Percentiles rank a stretch among this genome's conserved stretches.
Conservation (phyloP, 169 alveolate genomes). For the Plasmodium gonderi region DNA sequence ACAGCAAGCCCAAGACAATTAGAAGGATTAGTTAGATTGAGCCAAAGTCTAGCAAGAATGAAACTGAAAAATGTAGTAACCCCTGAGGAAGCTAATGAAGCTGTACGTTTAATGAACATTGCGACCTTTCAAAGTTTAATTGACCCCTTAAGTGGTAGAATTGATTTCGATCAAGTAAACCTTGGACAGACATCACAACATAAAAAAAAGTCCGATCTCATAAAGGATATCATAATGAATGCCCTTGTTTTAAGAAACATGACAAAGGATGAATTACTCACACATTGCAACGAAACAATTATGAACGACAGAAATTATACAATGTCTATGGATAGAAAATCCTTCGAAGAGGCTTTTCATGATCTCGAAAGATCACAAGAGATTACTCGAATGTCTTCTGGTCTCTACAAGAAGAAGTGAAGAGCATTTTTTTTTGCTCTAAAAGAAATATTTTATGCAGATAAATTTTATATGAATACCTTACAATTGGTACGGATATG, state of each 20-base stretch:
- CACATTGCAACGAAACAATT: slow-evolving; percentile 61
- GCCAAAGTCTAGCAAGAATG: slow-evolving; percentile 98
- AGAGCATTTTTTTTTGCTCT: not conserved
- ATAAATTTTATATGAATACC: not conserved
- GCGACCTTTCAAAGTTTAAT: slow-evolving; percentile 99
- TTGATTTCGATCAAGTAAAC: slow-evolving; percentile 95
- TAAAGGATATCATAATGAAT: slow-evolving; percentile 65
- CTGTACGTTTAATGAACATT: slow-evolving; percentile 96
- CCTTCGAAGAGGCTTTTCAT: slow-evolving; percentile 75
- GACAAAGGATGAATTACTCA: slow-evolving; percentile 71
- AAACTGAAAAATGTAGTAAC: slow-evolving; percentile 91
- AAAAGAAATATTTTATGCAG: not conserved
- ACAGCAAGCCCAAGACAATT: slow-evolving; percentile 97
- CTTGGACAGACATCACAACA: slow-evolving; percentile 90
- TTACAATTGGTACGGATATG: not conserved
- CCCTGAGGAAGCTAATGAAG: slow-evolving; percentile 96
- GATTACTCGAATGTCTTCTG: slow-evolving; percentile 69
- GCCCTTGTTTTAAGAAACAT: slow-evolving; percentile 62
- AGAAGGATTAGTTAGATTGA: slow-evolving; percentile 96
- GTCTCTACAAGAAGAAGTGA: slow-evolving; percentile 52
- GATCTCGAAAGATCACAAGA: slow-evolving; percentile 72
- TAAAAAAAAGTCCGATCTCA: slow-evolving; percentile 68
- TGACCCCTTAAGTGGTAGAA: slow-evolving; percentile 97
- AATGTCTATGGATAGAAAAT: slow-evolving; percentile 60
- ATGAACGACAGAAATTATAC: slow-evolving; percentile 57